phyloP scores from a whole-genome alignment of 2,329 filamentous ascomycete species.

The Colletotrichum tamarilloi region DNA sequence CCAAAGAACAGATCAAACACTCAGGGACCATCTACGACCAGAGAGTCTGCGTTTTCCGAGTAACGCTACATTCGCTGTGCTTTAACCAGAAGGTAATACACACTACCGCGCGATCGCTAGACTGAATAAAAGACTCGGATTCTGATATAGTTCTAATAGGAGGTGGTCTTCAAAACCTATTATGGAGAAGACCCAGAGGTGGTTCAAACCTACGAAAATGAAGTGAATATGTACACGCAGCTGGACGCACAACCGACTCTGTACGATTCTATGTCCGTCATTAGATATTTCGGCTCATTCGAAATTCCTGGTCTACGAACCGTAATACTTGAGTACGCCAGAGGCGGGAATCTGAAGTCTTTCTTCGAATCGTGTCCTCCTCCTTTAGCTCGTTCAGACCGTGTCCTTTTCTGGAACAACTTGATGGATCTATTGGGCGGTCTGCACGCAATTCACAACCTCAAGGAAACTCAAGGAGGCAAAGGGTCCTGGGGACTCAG shows the following conservation, averaged over 20 bases:
- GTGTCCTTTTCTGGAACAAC: not conserved
- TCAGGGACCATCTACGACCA: not conserved
- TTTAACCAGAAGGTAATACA: not conserved
- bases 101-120: no score
- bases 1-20: not conserved
- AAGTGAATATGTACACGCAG: not conserved
- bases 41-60: not conserved
- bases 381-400: not conserved
- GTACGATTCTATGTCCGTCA: not conserved
- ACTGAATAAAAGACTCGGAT: no score
- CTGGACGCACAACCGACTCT: not conserved
- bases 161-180: conserved; percentile 14
- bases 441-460: not conserved
- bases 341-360: not conserved
- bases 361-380: not conserved
- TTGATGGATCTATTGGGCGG: not conserved
- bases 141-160: not conserved
- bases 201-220: not conserved
- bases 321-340: not conserved
- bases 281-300: not conserved
- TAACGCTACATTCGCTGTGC: not conserved
- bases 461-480: not conserved
- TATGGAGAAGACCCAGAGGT: not conserved
- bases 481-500: not conserved
- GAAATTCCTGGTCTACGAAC: not conserved